Evolutionary conservation across 805 yeast species (phyloP).

Genomic region (Kregervanrija fluxuum): DNA sequence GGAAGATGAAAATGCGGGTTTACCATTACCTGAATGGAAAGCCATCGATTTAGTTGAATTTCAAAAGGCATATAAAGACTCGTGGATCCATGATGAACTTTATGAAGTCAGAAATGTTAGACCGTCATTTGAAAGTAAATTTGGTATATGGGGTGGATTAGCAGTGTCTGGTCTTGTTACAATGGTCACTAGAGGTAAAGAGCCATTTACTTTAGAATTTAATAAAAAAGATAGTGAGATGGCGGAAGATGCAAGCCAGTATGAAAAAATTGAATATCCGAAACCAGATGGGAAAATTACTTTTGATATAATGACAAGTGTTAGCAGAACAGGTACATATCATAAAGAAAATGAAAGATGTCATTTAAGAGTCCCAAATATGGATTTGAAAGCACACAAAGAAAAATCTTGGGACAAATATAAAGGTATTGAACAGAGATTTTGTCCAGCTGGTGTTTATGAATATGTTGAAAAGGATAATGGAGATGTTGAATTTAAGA

Average conservation of each 20-base stretch:
- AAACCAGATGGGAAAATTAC: conserved; percentile 93
- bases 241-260: conserved; percentile 62
- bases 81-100: conserved; percentile 86
- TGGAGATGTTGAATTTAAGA: conserved; percentile 75
- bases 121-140: conserved; percentile 75
- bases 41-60: conserved; percentile 49
- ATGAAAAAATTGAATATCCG: conserved; percentile 75
- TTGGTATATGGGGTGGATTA: conserved; percentile 80
- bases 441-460: conserved; percentile 98
- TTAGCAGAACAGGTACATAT: conserved; percentile 91
- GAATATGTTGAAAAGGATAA: conserved; percentile 54
- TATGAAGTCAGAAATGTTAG: conserved; percentile 82
- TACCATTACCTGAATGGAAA: conserved; percentile 29
- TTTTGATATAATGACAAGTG: conserved; percentile 90
- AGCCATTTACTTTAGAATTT: conserved; percentile 80
- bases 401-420: conserved; percentile 61
- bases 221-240: conserved; percentile 61
- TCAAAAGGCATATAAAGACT: conserved; percentile 56
- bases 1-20: conserved; percentile 31
- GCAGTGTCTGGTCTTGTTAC: conserved; percentile 81
- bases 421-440: conserved; percentile 83
- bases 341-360: conserved; percentile 93
- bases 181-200: conserved; percentile 65
- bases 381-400: conserved; percentile 62
- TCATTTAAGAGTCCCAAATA: conserved; percentile 67